Percentiles rank a stretch among this genome's conserved stretches.
These are phyloP conservation scores for Hondaea fermentalgiana DNA, from an alignment of 108 stramenopile genomes.

Conservation along the genomic window DNA sequence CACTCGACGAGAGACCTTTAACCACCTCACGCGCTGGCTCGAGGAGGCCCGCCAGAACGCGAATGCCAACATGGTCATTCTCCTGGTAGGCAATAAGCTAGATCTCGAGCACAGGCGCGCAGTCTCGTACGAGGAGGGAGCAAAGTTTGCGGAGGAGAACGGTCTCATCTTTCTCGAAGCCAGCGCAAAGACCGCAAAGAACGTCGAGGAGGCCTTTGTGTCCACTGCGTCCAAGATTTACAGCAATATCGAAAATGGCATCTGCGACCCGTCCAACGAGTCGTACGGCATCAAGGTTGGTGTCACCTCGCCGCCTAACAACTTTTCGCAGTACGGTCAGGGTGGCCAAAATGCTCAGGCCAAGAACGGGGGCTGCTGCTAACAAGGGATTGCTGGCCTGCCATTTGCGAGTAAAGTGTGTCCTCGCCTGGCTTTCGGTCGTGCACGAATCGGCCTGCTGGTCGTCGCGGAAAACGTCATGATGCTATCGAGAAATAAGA, in stretches of 20 bases:
- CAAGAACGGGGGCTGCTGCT: neutral
- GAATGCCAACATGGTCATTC: conserved; percentile 95
- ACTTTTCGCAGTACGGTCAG: neutral
- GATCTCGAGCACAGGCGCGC: conserved; percentile 85
- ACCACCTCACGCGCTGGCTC: conserved; percentile 90
- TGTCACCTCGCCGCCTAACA: neutral
- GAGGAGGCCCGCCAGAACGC: conserved; percentile 94
- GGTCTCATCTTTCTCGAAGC: conserved; percentile 97
- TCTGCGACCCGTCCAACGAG: conserved; percentile 93
- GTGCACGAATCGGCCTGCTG: too few relatives aligned
- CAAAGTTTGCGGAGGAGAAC: conserved; percentile 84
- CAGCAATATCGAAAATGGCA: conserved; percentile 83
- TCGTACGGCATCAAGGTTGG: conserved; percentile 89
- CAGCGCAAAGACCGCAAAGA: conserved; percentile 88
- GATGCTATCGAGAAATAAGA: too few relatives aligned
- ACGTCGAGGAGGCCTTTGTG: conserved; percentile 97
- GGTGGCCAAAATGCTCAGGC: neutral
- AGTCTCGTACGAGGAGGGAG: conserved; percentile 62
- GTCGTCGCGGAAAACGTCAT: too few relatives aligned
- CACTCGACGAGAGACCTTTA: conserved; percentile 95
- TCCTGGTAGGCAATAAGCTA: conserved; percentile 94
- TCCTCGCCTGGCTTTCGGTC: too few relatives aligned
- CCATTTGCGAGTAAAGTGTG: too few relatives aligned
- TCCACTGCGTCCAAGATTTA: conserved; percentile 94
- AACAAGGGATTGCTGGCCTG: neutral